Base-by-base conservation (phyloP, 192 early-diverging fungal genomes). In the Kickxella alabastrina region DNA sequence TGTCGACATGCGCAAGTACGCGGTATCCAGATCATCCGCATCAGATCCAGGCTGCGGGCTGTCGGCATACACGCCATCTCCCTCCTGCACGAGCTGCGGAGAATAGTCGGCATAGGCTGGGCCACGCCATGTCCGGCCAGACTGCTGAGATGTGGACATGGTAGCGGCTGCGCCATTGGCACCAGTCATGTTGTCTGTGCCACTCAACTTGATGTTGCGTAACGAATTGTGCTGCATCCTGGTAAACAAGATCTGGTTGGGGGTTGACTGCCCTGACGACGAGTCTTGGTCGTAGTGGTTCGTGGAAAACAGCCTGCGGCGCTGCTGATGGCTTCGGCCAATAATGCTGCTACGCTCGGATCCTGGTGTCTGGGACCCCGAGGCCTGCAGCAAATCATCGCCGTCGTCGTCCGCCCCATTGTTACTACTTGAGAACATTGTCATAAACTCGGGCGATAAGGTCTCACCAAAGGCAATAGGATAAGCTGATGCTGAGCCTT, bases 181-280 rank as follows among this genome's bases (percentile, higher is more conserved):
- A 9, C n/a, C 9, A 19, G 15, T 19, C 10, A 19, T 22, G 3
- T 19, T 15, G 8, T 41, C 17, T 10, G 17, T 8, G 21, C 40
- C 40, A 21, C 15, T 19, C 10, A 53, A 54, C 32, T 23, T 27
- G 15, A 43, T 22, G 14, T 55, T 58, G 10, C 40, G 37, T 2
- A 62, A 57, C 15, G 39, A 37, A 15, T 52, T 37, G 43, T 19
- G 48, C 14, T 28, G 61, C 12, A 59, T 26, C 19, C 42, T 38
- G 15, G 68, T 43, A 23, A 64, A 71, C 9, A 59, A 29, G 18
- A 50, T 24, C 15, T 52, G 47, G 14, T 38, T 52, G 19, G 68
- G 57, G 9, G 68, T 65, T 9, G 68, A 72, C n/a, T 47, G 53
- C 3, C 68, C 68, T 0, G 68, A 72, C 3, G 61, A 65, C 1